Conservation (phyloP, 768 basidiomycete species). For the Termitomyces sp. region DNA sequence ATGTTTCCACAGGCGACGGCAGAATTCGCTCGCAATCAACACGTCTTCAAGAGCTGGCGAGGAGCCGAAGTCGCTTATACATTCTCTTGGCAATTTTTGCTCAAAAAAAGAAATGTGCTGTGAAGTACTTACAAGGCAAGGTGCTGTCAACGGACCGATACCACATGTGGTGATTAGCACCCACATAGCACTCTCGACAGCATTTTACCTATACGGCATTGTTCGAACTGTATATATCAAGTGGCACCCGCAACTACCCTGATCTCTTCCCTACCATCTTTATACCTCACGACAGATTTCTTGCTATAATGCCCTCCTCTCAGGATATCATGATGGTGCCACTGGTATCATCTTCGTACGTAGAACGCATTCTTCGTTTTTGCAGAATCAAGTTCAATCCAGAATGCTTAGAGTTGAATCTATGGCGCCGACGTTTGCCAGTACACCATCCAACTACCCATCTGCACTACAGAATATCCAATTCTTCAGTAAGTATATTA, state of each 20-base stretch:
- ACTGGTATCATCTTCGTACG: background rate
- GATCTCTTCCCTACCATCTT: too few species aligned
- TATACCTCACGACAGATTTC: background rate
- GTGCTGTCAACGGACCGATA: background rate
- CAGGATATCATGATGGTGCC: background rate
- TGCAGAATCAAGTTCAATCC: background rate
- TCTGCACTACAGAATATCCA: constrained; percentile 12
- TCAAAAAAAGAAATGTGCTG: constrained; percentile 1
- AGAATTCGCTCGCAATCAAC: background rate
- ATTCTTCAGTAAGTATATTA: constrained; percentile 15
- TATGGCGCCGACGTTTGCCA: background rate
- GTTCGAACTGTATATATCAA: too few species aligned
- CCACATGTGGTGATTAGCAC: background rate
- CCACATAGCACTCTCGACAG: background rate
- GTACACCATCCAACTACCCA: background rate
- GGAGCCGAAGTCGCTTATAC: background rate
- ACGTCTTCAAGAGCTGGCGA: background rate
- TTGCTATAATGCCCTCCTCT: background rate
- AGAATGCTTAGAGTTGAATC: constrained; percentile 1
- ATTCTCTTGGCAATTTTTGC: background rate
- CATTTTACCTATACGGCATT: background rate
- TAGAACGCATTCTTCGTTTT: background rate
- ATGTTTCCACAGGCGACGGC: background rate
- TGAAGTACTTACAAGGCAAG: background rate
- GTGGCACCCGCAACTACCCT: too few species aligned